Evolutionary conservation across 352 stramenopile genomes (phyloP), one percentile per base, ranked within the genome.

Genomic region (Pythium sp.): DNA sequence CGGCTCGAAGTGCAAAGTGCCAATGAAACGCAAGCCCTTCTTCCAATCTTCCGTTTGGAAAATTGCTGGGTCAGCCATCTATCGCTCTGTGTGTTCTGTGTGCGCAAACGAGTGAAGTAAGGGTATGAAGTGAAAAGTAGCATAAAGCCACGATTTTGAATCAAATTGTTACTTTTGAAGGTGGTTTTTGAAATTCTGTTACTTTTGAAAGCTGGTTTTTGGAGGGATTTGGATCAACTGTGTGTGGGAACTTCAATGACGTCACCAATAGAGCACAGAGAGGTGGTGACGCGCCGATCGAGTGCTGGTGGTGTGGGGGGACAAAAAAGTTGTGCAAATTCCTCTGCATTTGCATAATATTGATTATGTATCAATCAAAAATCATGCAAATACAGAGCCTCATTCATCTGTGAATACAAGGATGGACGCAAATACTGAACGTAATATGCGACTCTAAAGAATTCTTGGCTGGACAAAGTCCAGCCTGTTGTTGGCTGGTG

Each of bases 101-200:
- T 11, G 32, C 22, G 57, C 30, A 41, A 63, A 43, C 14, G 5
- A 7, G 20, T 49, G 15, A 76, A 76, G 69, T 75, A 66, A 36
- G 58, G 30, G 0, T 64, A 73, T 77, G 74, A 81, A 78, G 74
- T 84, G 26, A 5, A 36, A 71, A 66, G 38, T 66, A n/a, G n/a
- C n/a, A n/a, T n/a, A n/a, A n/a, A n/a, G n/a, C n/a, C n/a, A n/a
- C n/a, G n/a, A 49, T 49, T 49, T 20, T 22, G 15, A 5, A 1
- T 49, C 5, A 1, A 8, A 22, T 46, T 46, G 38, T 46, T 46
- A 46, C 12, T 18, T 46, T 46, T 6, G 14, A 20, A 0, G 5
- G 15, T 49, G 41, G 41, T 49, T 49, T 49, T 49, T 49, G 15
- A 0, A 0, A 0, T 9, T 20, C 6, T 49, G 41, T 49, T n/a